Evolutionary conservation across 495 filamentous ascomycete species (phyloP).

Genomic region (Tuber calosporum): DNA sequence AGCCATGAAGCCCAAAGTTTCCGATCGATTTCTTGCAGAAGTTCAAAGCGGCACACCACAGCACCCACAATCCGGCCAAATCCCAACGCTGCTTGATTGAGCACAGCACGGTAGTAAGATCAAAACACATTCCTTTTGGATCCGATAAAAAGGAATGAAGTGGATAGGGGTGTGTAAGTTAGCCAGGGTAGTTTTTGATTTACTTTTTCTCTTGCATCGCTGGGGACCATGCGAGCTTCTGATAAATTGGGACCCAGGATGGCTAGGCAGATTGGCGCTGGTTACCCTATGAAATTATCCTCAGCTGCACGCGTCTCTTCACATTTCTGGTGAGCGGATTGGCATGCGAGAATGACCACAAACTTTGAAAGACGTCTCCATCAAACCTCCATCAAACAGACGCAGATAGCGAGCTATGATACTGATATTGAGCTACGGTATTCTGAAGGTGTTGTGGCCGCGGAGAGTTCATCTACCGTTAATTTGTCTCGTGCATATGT

Average conservation of each 20-base stretch:
- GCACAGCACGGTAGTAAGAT: not conserved
- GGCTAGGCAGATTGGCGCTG: not conserved
- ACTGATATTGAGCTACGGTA: not conserved
- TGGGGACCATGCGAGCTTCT: not conserved
- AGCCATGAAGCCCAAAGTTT: not conserved
- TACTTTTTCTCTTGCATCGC: constrained; percentile 14
- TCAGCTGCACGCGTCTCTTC: not conserved
- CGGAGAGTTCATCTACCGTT: constrained; percentile 4
- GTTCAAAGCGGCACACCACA: constrained; percentile 12
- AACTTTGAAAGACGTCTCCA: not conserved
- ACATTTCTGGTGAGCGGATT: not conserved
- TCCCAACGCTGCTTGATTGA: not conserved
- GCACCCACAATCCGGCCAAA: constrained; percentile 6
- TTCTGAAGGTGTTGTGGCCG: not conserved
- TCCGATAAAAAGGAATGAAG: constrained; percentile 12
- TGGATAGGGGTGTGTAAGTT: constrained; percentile 1
- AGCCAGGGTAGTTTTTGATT: constrained; percentile 10
- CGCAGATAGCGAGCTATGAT: not conserved
- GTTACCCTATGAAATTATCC: not conserved
- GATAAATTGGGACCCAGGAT: not conserved
- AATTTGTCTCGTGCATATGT: not conserved
- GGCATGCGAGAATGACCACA: not conserved
- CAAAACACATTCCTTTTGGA: constrained; percentile 3
- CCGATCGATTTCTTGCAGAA: constrained; percentile 29
- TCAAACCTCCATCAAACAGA: not conserved